Base-by-base conservation (phyloP, 2,329 filamentous ascomycete genomes). In the Tolypocladium capitatum region DNA sequence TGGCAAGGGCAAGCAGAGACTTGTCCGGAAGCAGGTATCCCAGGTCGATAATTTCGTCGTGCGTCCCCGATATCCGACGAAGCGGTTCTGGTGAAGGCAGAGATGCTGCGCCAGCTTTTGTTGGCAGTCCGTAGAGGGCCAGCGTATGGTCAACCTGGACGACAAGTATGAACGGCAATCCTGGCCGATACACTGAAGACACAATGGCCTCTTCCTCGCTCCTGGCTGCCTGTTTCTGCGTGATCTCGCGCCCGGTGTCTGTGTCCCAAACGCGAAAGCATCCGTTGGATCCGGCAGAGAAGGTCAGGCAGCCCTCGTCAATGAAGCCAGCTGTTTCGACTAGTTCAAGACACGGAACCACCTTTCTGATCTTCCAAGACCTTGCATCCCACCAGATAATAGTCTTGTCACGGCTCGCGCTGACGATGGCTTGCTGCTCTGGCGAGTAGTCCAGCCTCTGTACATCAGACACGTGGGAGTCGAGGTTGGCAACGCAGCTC, bases 41-140 rank as follows among this genome's bases (percentile, higher is more conserved):
- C 32, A 98, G 70, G 61, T 98, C 94, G 55, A 98, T 96, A 46
- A 98, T 89, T 63, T 98, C 92, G 62, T 98, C 94, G 63, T 97
- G 89, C 7, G 92, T 96, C 46, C 92, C 94, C 5, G 91, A 95
- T 55, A 98, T 94, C 41, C 88, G 80, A 55, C 86, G 80, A 41
- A 86, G 75, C 1, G 68, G 85, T 60, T 66, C 70, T 57, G 61
- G 73, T 53, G 58, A 59, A 49, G 66, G 59, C 51, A 67, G 60
- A 40, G 63, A 55, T 36, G 56, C 51, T 34, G 64, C 46, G 34
- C 67, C 53, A 11, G 62, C 59, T 49, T 68, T 66, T 47, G 55
- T 76, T 44, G 60, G 75, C 45, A 60, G 63, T 50, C 59, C 74
- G 63, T 91, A 88, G 31, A 96, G 69, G 43, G 85, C 76, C 48